A percentile compares a stretch with the other conserved stretches of the same genome.
Evolutionary conservation across 1,284 basidiomycete genomes (phyloP).

Genomic region (Leccinum pseudoinsigne): DNA sequence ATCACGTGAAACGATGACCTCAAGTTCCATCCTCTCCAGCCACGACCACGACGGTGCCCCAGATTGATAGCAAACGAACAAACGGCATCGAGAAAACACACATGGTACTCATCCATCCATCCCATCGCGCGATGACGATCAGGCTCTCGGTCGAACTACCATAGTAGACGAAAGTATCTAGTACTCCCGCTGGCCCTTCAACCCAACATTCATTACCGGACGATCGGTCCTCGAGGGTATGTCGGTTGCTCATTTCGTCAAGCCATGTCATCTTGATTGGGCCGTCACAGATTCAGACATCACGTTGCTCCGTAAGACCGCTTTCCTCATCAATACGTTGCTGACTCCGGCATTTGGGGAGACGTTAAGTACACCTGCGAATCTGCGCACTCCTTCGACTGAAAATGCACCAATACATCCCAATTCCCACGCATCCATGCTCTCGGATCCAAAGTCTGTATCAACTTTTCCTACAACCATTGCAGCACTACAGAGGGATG

Average conservation of each 20-base stretch:
- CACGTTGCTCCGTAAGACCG: conserved; percentile 77
- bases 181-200: background rate
- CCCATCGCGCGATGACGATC: background rate
- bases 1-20: background rate
- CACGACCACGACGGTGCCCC: background rate
- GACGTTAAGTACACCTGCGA: conserved; percentile 10
- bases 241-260: conserved; percentile 19
- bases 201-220: background rate
- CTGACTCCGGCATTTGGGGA: conserved; percentile 53
- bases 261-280: background rate
- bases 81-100: background rate
- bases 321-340: conserved; percentile 83
- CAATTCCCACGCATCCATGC: conserved; percentile 67
- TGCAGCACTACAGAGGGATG: conserved; percentile 47
- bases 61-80: background rate
- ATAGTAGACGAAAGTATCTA: background rate
- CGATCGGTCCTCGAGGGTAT: conserved; percentile 57
- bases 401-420: conserved; percentile 46
- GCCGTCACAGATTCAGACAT: conserved; percentile 70
- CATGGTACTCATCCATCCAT: background rate
- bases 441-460: conserved; percentile 48
- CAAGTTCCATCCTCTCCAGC: background rate
- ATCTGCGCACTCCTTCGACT: conserved; percentile 23
- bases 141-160: background rate
- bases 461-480: conserved; percentile 51